A percentile compares a stretch with the other conserved stretches of the same genome.
These are phyloP conservation scores for Gonium pectorale DNA, from an alignment of 139 green algal species.

Conservation along the genomic window DNA sequence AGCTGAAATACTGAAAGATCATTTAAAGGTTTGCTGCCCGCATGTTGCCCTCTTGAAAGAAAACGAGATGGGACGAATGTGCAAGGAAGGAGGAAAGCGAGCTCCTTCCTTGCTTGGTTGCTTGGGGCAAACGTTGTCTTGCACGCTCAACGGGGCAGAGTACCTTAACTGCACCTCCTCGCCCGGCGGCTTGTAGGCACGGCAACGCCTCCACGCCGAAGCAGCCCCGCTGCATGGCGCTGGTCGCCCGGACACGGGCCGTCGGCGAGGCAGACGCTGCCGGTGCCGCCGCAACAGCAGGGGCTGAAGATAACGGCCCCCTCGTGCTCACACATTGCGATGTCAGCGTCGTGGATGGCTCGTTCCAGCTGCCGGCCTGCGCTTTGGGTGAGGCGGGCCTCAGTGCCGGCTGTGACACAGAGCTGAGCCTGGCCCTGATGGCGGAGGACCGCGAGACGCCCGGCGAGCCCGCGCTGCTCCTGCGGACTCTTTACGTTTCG, in stretches of 20 bases:
- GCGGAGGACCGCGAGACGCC: neutral
- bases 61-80: too few species aligned
- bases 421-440: constrained; percentile 8
- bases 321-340: constrained; percentile 1
- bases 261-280: neutral
- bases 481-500: constrained; percentile 31
- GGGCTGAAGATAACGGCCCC: too few species aligned
- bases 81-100: too few species aligned
- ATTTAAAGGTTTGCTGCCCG: too few species aligned
- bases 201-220: constrained; percentile 10
- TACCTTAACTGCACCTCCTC: too few species aligned
- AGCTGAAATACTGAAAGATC: too few species aligned
- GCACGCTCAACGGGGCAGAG: too few species aligned
- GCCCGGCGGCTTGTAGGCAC: too few species aligned
- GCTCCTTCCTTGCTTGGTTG: too few species aligned
- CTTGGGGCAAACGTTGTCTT: too few species aligned
- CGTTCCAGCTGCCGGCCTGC: neutral
- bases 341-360: neutral
- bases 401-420: neutral
- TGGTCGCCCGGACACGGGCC: neutral
- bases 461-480: neutral
- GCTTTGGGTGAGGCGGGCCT: neutral
- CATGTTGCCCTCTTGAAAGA: too few species aligned
- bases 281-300: neutral
- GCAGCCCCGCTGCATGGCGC: neutral